phyloP scores from a whole-genome alignment of 129 eudicot species.

The Chrysanthemum makinoi region DNA sequence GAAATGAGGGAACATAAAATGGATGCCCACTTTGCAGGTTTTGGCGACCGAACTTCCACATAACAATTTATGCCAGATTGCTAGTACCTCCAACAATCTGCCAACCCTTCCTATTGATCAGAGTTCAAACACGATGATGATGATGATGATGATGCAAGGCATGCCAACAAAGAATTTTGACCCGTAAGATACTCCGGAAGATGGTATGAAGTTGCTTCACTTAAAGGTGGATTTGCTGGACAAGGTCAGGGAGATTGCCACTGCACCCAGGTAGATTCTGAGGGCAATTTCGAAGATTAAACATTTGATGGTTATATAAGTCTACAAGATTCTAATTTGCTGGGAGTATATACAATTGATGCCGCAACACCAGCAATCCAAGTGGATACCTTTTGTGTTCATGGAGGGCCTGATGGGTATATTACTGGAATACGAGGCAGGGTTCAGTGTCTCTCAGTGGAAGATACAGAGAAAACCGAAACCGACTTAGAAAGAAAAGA shows the following conservation, averaged over 20 bases:
- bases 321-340: constrained; percentile 23
- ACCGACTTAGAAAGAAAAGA: constrained; percentile 57
- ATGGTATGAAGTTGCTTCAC: constrained; percentile 98
- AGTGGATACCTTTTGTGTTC: constrained; percentile 93
- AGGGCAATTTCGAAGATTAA: constrained; percentile 8
- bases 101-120: constrained; percentile 62
- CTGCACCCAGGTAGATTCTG: constrained; percentile 78
- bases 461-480: constrained; percentile 48
- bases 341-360: constrained; percentile 79
- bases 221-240: constrained; percentile 89
- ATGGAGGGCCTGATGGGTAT: constrained; percentile 90
- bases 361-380: constrained; percentile 70
- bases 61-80: constrained; percentile 48
- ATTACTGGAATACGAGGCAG: constrained; percentile 90
- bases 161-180: constrained; percentile 84
- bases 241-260: constrained; percentile 97
- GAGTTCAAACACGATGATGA: constrained; percentile 52
- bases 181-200: constrained; percentile 92
- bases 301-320: not conserved
- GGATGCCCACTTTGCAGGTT: constrained; percentile 45
- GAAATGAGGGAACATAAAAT: not conserved
- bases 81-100: constrained; percentile 41
- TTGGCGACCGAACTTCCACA: constrained; percentile 50
- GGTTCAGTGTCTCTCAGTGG: constrained; percentile 80
- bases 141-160: constrained; percentile 83